Evolutionary conservation across 371 early-diverging fungal species (phyloP).

Genomic region (Saksenaea oblongispora): DNA sequence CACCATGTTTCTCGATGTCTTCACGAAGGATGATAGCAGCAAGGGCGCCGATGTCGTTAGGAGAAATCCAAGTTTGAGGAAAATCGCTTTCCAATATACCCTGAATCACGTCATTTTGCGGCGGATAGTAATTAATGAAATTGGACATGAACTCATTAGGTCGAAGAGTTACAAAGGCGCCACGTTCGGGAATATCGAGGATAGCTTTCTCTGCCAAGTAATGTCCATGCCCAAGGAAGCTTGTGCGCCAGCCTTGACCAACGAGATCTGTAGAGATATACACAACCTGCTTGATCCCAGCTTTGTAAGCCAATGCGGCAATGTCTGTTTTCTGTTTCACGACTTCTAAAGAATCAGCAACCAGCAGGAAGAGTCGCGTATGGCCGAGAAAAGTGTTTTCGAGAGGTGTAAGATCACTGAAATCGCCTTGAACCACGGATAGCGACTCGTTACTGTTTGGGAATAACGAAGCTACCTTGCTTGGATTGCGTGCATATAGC

Average conservation of each 20-base stretch:
- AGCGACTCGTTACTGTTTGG: too few species aligned
- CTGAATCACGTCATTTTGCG: too few species aligned
- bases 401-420: too few species aligned
- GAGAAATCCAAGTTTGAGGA: too few species aligned
- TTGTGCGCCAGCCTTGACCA: background rate
- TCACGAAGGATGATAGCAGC: conserved; percentile 6
- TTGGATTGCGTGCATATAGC: too few species aligned
- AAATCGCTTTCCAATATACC: too few species aligned
- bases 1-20: conserved; percentile 6
- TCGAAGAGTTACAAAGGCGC: too few species aligned
- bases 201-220: background rate
- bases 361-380: conserved; percentile 16
- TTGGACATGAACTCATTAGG: too few species aligned
- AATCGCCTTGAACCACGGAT: too few species aligned
- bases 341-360: background rate
- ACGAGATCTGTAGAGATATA: background rate
- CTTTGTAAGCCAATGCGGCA: background rate
- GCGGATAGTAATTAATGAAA: too few species aligned
- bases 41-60: conserved; percentile 8
- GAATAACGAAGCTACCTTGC: too few species aligned
- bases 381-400: too few species aligned
- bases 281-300: conserved; percentile 11
- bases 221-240: background rate
- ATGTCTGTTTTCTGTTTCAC: background rate
- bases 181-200: background rate